Conservation (phyloP, 2,329 filamentous ascomycete genomes). For the Sphaceloma murrayae region DNA sequence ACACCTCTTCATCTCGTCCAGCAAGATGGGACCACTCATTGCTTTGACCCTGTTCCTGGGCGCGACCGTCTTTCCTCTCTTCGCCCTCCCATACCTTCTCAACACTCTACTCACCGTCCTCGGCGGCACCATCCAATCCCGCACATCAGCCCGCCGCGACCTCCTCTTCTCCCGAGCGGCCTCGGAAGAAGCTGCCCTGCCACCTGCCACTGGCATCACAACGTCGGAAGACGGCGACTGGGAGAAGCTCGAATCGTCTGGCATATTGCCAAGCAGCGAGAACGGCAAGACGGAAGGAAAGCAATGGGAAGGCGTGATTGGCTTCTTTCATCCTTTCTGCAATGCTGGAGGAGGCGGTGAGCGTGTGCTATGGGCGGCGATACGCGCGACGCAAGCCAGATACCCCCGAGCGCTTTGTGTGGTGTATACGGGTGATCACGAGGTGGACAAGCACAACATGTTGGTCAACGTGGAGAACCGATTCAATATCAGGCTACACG, state of each 20-base stretch:
- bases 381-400: constrained; percentile 76
- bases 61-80: constrained; percentile 19
- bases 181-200: constrained; percentile 23
- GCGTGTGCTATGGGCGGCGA: constrained; percentile 90
- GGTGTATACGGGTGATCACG: constrained; percentile 92
- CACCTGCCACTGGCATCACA: constrained; percentile 14
- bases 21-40: constrained; percentile 9
- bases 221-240: constrained; percentile 52
- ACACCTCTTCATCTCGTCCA: background rate
- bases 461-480: constrained; percentile 55
- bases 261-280: constrained; percentile 4
- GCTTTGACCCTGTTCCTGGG: constrained; percentile 23
- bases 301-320: constrained; percentile 74
- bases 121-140: constrained; percentile 25
- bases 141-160: constrained; percentile 26
- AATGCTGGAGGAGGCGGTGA: constrained; percentile 96
- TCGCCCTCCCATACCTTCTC: constrained; percentile 23
- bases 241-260: constrained; percentile 52
- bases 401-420: constrained; percentile 85
- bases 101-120: constrained; percentile 22
- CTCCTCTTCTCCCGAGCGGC: constrained; percentile 24
- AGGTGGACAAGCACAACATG: constrained; percentile 70
- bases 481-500: constrained; percentile 85
- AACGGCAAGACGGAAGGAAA: constrained; percentile 25
- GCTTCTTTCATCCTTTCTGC: constrained; percentile 97